Conservation (phyloP, 331 rosid genomes). For the Rhamnella rubrinervis region DNA sequence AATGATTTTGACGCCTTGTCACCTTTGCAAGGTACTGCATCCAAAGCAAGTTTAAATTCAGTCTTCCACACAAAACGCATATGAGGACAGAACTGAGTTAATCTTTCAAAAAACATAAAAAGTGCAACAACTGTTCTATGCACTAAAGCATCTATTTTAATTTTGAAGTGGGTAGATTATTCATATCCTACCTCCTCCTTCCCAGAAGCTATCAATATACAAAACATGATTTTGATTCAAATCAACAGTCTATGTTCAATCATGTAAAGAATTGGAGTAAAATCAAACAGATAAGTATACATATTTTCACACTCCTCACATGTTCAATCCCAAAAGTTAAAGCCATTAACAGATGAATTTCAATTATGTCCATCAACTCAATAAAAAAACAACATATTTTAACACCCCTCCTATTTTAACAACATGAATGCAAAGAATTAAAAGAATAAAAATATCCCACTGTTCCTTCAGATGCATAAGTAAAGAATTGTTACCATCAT, state of each 20-base stretch:
- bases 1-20: slow-evolving; percentile 45
- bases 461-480: not conserved
- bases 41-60: slow-evolving; percentile 41
- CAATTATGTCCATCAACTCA: no score
- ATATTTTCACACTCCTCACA: no score
- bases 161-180: not conserved
- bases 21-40: slow-evolving; percentile 54
- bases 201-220: not conserved
- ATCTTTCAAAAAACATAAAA: not conserved
- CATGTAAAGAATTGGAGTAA: not conserved
- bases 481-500: slow-evolving; percentile 44
- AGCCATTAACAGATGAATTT: no score
- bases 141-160: no score
- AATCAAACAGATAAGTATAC: no score
- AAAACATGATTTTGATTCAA: not conserved
- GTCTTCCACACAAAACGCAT: slow-evolving; percentile 26
- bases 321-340: no score
- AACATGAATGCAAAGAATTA: no score
- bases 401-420: no score
- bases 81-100: not conserved
- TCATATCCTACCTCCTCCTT: not conserved
- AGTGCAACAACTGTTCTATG: not conserved
- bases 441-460: not conserved
- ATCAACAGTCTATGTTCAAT: slow-evolving; percentile 4
- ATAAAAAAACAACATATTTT: no score